Evolutionary conservation across 495 filamentous ascomycete species (phyloP), one percentile per base, ranked within the genome.

Genomic region (Neurospora africana): DNA sequence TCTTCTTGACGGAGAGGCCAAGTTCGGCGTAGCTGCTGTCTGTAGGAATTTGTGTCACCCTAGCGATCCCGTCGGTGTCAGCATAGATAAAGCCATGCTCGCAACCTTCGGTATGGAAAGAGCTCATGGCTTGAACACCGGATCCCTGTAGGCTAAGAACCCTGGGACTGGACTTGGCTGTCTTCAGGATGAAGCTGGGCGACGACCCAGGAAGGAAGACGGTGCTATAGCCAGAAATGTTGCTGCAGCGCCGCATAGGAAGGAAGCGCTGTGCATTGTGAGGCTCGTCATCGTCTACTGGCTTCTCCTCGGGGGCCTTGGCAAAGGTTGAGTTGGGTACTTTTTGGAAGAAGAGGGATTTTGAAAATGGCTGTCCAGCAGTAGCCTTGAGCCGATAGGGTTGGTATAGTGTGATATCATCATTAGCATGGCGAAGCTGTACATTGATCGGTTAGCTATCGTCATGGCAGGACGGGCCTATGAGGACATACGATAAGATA

Each of bases 401-500:
- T 78, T 92, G 89, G 77, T 98, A 99, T 65, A 98, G 84, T n/a
- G 89, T 89, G 5, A 98, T 80, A 76, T 98, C 94, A 72, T 97
- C 90, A 72, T 87, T 90, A 13, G 86, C 85, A 53, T 92, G 91
- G 37, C 95, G 92, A 53, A 93, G 82, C 92, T 94, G 75, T 43
- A 69, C 53, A 65, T 65, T 9, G 0, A 40, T 39, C 37, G 17
- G 15, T 75, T 44, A 76, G 74, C 68, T 21, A 9, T 72, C 69
- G 10, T 19, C 47, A 6, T 37, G 36, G 2, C 47, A 43, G 23
- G 40, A 23, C 3, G 3, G 27, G 35, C 5, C 27, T 2, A 19
- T 19, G 3, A 65, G 53, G 43, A 74, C 78, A 39, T 83, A 95
- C 91, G 78, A 98, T 89, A 41, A 99, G 83, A 79, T 95, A 92